phyloP scores from a whole-genome alignment of 306 rosid genomes.

The Cajanus cajan region DNA sequence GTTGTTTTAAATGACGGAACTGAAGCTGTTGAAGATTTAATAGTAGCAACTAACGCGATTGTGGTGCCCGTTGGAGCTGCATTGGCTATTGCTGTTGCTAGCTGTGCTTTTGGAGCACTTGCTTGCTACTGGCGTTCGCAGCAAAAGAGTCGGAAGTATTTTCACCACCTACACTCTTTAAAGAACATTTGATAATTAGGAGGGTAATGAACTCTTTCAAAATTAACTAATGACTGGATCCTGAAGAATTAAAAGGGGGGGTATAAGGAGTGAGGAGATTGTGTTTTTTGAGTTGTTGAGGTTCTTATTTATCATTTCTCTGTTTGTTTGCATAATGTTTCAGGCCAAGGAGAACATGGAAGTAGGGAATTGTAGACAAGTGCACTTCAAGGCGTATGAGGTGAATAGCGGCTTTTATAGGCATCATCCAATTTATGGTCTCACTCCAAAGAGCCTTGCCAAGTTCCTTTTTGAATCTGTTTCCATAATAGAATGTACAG shows the following conservation, averaged over 20 bases:
- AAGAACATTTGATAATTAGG: slow-evolving; percentile 92
- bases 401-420: slow-evolving; percentile 33
- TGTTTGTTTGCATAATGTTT: slow-evolving; percentile 41
- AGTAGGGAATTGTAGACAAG: slow-evolving; percentile 48
- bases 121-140: slow-evolving; percentile 99
- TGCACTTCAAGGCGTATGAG: slow-evolving; percentile 29
- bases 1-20: slow-evolving; percentile 35
- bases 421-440: slow-evolving; percentile 38
- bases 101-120: slow-evolving; percentile 97
- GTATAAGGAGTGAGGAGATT: slow-evolving; percentile 27
- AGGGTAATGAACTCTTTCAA: slow-evolving; percentile 80
- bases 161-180: slow-evolving; percentile 86
- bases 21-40: slow-evolving; percentile 54
- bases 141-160: slow-evolving; percentile 99
- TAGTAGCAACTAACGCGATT: slow-evolving; percentile 56
- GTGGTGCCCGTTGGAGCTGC: slow-evolving; percentile 98
- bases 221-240: slow-evolving; percentile 32
- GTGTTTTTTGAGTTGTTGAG: slow-evolving; percentile 17
- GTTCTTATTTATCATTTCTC: slow-evolving; percentile 34
- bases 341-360: slow-evolving; percentile 95
- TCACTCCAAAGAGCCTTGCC: slow-evolving; percentile 32
- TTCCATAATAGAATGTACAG: slow-evolving; percentile 55
- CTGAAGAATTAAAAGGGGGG: slow-evolving; percentile 20
- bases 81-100: slow-evolving; percentile 90
- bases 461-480: slow-evolving; percentile 35